phyloP scores from a whole-genome alignment of 164 flowering plant genomes.

The Tinospora cordifolia region DNA sequence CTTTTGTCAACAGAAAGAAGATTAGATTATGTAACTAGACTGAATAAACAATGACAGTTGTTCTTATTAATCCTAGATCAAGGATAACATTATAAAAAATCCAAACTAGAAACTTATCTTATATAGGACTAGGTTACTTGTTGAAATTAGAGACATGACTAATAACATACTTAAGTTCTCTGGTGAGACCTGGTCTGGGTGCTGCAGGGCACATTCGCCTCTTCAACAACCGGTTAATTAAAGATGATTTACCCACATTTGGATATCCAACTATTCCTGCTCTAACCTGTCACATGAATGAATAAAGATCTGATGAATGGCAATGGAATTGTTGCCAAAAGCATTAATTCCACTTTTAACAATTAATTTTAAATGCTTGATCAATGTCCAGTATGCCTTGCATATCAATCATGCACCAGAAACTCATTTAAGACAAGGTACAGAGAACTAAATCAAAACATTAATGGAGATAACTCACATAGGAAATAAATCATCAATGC shows the following conservation, averaged over 20 bases:
- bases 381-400: neutral
- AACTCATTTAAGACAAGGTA: neutral
- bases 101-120: constrained; percentile 1
- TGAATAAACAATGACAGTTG: neutral
- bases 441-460: too few relatives aligned
- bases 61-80: neutral
- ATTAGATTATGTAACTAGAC: neutral
- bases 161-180: constrained; percentile 64
- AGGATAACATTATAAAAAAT: neutral
- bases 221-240: constrained; percentile 90
- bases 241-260: constrained; percentile 97
- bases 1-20: constrained; percentile 25
- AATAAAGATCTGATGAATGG: neutral
- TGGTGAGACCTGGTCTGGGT: constrained; percentile 94
- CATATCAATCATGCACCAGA: neutral
- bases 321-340: neutral
- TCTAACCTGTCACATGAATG: constrained; percentile 50
- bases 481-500: too few relatives aligned
- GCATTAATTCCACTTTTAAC: neutral
- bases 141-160: neutral
- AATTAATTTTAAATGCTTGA: neutral
- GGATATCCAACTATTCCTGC: constrained; percentile 99
- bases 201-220: constrained; percentile 92
- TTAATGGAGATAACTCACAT: too few relatives aligned
- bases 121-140: neutral